Evolutionary conservation across 2,329 filamentous ascomycete species (phyloP).

Genomic region (Cladophialophora carrionii): DNA sequence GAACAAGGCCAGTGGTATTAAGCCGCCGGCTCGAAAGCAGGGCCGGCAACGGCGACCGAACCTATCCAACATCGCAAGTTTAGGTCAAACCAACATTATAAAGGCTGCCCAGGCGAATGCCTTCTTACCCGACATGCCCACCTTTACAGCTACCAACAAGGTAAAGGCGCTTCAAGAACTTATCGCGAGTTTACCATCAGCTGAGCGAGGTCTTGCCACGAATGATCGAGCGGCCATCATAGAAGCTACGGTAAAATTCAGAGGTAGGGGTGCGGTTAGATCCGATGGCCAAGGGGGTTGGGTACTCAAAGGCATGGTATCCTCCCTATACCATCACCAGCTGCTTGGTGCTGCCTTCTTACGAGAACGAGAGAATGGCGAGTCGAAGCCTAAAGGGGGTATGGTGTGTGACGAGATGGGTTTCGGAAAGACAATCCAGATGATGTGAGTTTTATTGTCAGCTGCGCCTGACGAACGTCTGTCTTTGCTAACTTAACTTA

Average conservation of each 20-base stretch:
- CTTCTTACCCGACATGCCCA: constrained; percentile 37
- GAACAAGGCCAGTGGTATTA: constrained; percentile 1
- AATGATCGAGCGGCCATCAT: constrained; percentile 40
- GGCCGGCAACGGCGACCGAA: constrained; percentile 12
- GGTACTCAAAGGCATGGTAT: constrained; percentile 42
- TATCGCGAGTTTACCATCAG: constrained; percentile 41
- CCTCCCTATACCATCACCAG: constrained; percentile 45
- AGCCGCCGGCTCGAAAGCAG: constrained; percentile 9
- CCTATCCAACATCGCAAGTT: constrained; percentile 35
- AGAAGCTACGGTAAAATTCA: constrained; percentile 42
- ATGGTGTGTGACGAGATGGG: constrained; percentile 50
- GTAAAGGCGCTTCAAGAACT: constrained; percentile 43
- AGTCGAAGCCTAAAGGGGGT: constrained; percentile 42
- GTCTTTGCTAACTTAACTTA: constrained; percentile 17
- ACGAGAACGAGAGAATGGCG: constrained; percentile 33
- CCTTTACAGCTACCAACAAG: constrained; percentile 35
- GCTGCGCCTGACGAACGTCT: neutral
- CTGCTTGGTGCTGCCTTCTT: constrained; percentile 36
- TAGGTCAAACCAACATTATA: constrained; percentile 38
- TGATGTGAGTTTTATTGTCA: constrained; percentile 40
- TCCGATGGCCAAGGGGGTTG: constrained; percentile 42
- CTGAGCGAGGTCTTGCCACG: constrained; percentile 36
- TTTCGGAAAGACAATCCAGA: constrained; percentile 48
- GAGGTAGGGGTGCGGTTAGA: constrained; percentile 31
- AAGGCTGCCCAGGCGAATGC: constrained; percentile 41